Conservation (phyloP, 176 grass and related monocot genomes). For the Aegilops bicornis region DNA sequence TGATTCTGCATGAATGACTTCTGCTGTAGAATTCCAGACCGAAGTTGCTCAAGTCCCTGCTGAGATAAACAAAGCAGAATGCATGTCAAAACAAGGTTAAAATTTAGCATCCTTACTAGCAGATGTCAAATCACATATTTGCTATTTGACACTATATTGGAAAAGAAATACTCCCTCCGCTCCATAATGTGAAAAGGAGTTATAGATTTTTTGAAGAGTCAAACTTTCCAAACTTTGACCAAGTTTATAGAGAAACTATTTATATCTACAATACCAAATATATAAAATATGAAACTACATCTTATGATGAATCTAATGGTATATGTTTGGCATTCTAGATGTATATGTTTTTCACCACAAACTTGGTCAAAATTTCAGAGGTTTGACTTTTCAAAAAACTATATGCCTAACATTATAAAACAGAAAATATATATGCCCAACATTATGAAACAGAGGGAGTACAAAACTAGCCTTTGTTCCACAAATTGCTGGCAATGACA, state of each 20-base stretch:
- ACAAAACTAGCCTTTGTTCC: not conserved
- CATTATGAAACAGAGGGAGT: not conserved
- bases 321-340: no score
- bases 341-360: no score
- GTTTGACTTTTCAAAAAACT: no score
- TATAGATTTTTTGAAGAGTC: no score
- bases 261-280: no score
- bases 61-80: conserved; percentile 7
- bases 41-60: conserved; percentile 75
- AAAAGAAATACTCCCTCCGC: not conserved
- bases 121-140: conserved; percentile 14
- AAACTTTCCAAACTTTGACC: no score
- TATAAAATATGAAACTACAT: no score
- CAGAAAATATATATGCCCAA: no score
- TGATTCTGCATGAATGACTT: conserved; percentile 72
- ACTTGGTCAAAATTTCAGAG: no score
- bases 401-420: not conserved
- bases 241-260: no score
- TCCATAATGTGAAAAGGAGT: no score
- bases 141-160: not conserved
- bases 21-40: conserved; percentile 65
- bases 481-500: not conserved
- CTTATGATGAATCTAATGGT: no score
- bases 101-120: not conserved
- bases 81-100: not conserved